These are phyloP conservation scores for Trichocomaceae sp. DNA, from an alignment of 2,329 filamentous ascomycete species.

Conservation along the genomic window DNA sequence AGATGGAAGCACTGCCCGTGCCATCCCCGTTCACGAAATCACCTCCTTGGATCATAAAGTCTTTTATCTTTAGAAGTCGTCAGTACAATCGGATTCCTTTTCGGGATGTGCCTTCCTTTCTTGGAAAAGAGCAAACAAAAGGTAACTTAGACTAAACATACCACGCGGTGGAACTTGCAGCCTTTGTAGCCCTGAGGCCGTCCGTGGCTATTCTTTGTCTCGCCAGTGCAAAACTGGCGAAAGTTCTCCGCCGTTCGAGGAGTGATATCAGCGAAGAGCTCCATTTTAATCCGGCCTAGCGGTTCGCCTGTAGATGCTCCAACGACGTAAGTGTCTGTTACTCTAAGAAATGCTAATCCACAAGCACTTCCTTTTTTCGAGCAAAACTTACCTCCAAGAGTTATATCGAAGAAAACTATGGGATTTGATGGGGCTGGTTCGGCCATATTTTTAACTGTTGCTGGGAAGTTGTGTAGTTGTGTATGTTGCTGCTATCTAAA, in stretches of 20 bases:
- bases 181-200: slow-evolving; percentile 90
- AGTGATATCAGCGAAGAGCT: slow-evolving; percentile 78
- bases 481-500: neutral
- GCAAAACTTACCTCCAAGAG: slow-evolving; percentile 38
- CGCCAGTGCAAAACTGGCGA: slow-evolving; percentile 91
- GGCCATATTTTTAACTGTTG: slow-evolving; percentile 5
- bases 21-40: slow-evolving; percentile 94
- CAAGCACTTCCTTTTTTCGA: neutral
- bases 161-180: slow-evolving; percentile 87
- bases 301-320: slow-evolving; percentile 58
- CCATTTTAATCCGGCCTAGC: slow-evolving; percentile 79
- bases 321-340: neutral
- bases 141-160: slow-evolving; percentile 42
- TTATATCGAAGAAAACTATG: slow-evolving; percentile 46
- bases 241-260: slow-evolving; percentile 95
- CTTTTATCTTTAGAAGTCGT: slow-evolving; percentile 61
- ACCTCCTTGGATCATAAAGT: slow-evolving; percentile 96
- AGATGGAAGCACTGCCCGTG: slow-evolving; percentile 81
- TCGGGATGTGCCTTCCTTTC: no score
- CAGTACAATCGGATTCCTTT: slow-evolving; percentile 8
- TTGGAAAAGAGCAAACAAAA: no score
- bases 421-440: slow-evolving; percentile 28
- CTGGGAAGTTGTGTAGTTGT: neutral
- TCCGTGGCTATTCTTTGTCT: slow-evolving; percentile 70
- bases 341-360: neutral